These are phyloP conservation scores for Mrakia frigida DNA, from an alignment of 768 basidiomycete species.

Conservation along the genomic window DNA sequence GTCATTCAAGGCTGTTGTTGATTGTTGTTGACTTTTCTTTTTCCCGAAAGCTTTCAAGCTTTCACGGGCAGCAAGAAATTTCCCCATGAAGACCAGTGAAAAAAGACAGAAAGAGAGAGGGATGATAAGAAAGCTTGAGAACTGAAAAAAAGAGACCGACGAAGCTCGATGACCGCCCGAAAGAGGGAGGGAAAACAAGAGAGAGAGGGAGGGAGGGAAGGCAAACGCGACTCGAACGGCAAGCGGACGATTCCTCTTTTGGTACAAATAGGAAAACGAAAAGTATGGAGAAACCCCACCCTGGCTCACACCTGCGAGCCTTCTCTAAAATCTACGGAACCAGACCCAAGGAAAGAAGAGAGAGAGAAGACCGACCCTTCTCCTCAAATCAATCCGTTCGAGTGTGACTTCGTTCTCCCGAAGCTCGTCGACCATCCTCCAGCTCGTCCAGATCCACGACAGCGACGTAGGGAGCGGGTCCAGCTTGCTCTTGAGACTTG, in stretches of 20 bases:
- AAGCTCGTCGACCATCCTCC: slow-evolving; percentile 29
- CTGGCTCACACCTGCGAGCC: background rate
- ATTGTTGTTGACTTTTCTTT: too few species aligned
- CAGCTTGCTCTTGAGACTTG: slow-evolving; percentile 37
- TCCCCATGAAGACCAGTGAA: too few species aligned
- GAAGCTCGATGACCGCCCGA: too few species aligned
- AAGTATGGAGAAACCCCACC: background rate
- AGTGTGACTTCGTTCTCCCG: background rate
- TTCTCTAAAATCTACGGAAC: too few species aligned
- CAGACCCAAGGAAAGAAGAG: background rate
- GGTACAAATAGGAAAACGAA: slow-evolving; percentile 2
- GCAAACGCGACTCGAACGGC: too few species aligned
- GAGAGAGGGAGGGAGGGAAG: background rate
- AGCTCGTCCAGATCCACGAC: slow-evolving; percentile 19
- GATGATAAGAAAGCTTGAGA: too few species aligned
- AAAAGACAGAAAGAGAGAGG: too few species aligned
- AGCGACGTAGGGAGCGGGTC: slow-evolving; percentile 24
- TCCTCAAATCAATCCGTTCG: background rate
- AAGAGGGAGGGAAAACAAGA: too few species aligned
- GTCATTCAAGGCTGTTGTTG: too few species aligned
- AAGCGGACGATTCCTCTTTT: background rate
- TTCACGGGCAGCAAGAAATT: too few species aligned
- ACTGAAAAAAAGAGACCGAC: too few species aligned
- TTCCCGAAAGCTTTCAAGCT: too few species aligned
- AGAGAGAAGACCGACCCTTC: background rate